These are phyloP conservation scores for Aspergillaceae sp. DNA, from an alignment of 2,329 filamentous ascomycete species.

Conservation along the genomic window DNA sequence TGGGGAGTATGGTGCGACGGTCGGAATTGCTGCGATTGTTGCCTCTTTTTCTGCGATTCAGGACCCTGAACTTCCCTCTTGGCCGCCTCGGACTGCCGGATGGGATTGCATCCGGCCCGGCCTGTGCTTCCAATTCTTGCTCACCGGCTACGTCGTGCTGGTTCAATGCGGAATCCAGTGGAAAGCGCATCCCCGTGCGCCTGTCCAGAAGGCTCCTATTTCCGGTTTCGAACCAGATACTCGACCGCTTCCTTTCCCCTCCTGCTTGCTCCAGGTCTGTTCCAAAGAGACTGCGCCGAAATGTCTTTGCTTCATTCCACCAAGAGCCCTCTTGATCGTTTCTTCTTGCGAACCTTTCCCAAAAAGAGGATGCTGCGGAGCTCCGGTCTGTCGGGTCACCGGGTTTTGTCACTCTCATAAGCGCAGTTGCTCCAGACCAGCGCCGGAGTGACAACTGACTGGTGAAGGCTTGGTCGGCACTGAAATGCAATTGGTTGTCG, in stretches of 20 bases:
- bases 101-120: background rate
- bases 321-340: background rate
- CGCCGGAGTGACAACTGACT: conserved; percentile 8
- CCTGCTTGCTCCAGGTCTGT: too few relatives aligned
- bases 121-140: background rate
- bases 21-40: background rate
- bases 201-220: background rate
- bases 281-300: too few relatives aligned
- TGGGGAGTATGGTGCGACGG: background rate
- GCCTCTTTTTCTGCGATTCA: background rate
- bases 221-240: background rate
- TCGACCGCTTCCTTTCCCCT: background rate
- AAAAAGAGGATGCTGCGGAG: conserved; percentile 9
- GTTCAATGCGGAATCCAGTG: background rate
- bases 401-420: conserved; percentile 4
- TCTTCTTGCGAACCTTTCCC: conserved; percentile 11
- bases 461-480: conserved; percentile 5
- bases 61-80: background rate
- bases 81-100: background rate
- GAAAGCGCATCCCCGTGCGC: background rate
- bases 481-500: background rate
- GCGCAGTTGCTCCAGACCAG: conserved; percentile 7
- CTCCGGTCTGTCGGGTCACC: conserved; percentile 7
- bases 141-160: background rate
- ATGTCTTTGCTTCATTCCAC: too few relatives aligned